A percentile compares a stretch with the other conserved stretches of the same genome.
Evolutionary conservation across 2,329 filamentous ascomycete genomes (phyloP).

Genomic region (Verruconis gallopava): DNA sequence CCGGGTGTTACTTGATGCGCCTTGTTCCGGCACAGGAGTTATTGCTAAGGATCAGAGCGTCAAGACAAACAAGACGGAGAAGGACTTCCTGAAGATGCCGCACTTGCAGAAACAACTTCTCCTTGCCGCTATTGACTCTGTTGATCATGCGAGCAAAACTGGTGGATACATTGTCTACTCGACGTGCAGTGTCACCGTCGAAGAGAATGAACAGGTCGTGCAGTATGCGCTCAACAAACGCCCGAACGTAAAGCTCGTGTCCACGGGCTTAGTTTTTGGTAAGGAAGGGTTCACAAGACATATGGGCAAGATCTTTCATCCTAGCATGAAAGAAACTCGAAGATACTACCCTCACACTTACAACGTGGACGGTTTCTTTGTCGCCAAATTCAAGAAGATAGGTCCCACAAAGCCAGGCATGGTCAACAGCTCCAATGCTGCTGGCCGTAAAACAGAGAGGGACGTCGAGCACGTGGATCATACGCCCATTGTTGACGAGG

Average conservation of each 20-base stretch:
- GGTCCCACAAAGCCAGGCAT: constrained; percentile 58
- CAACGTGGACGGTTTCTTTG: constrained; percentile 97
- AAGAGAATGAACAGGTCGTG: constrained; percentile 89
- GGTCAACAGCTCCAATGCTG: constrained; percentile 25
- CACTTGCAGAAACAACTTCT: constrained; percentile 93
- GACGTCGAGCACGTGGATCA: constrained; percentile 48
- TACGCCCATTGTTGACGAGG: constrained; percentile 46
- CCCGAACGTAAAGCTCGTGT: constrained; percentile 86
- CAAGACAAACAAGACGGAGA: constrained; percentile 96
- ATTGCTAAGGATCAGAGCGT: constrained; percentile 94
- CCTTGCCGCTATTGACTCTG: constrained; percentile 85
- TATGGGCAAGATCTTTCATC: constrained; percentile 83
- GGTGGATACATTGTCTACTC: constrained; percentile 95
- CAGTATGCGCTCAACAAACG: constrained; percentile 85
- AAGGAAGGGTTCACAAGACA: constrained; percentile 85
- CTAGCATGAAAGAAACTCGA: constrained; percentile 67
- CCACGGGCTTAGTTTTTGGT: constrained; percentile 80
- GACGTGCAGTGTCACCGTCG: constrained; percentile 86
- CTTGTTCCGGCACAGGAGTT: constrained; percentile 92
- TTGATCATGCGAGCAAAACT: constrained; percentile 81
- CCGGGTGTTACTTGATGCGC: constrained; percentile 83
- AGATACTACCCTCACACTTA: constrained; percentile 84
- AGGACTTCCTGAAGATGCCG: constrained; percentile 84
- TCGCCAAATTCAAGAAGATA: constrained; percentile 92
- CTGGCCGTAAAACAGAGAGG: constrained; percentile 24